A percentile compares a stretch with the other conserved stretches of the same genome.
Evolutionary conservation across 768 basidiomycete genomes (phyloP).

Genomic region (Boletales sp.): DNA sequence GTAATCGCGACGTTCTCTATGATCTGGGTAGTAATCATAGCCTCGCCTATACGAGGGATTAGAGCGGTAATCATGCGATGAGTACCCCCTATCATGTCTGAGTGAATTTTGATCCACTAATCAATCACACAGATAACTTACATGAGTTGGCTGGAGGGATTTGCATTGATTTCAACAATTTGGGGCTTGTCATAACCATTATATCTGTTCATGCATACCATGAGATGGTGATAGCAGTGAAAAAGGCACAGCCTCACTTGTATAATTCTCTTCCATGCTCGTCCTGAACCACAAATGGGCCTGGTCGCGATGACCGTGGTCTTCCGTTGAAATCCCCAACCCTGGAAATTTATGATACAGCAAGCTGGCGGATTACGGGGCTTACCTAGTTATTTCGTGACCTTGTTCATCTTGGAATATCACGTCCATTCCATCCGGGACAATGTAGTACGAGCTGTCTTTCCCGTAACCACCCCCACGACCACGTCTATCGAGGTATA

Average conservation of each 20-base stretch:
- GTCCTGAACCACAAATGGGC: conserved; percentile 57
- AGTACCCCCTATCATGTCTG: conserved; percentile 24
- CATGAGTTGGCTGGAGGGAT: conserved; percentile 18
- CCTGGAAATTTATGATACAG: conserved; percentile 25
- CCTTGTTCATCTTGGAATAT: conserved; percentile 67
- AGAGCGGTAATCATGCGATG: conserved; percentile 20
- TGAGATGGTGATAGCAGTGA: background rate
- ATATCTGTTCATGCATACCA: conserved; percentile 16
- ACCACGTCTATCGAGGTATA: conserved; percentile 20
- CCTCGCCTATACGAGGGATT: conserved; percentile 23
- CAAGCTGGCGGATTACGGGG: background rate
- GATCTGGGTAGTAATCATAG: conserved; percentile 18
- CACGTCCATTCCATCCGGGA: conserved; percentile 61
- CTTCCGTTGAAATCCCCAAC: conserved; percentile 48
- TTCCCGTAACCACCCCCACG: conserved; percentile 15
- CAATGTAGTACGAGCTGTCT: conserved; percentile 50
- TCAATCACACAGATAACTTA: conserved; percentile 9
- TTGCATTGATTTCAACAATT: conserved; percentile 21
- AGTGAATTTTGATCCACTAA: conserved; percentile 6
- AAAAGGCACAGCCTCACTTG: conserved; percentile 34
- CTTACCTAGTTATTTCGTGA: conserved; percentile 59
- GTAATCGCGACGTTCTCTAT: conserved; percentile 20
- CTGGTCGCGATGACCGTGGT: conserved; percentile 24
- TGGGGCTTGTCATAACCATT: conserved; percentile 26
- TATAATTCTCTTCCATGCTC: conserved; percentile 56